Conservation (phyloP, 2,329 filamentous ascomycete species). For the Nothomitra cinnamomea region DNA sequence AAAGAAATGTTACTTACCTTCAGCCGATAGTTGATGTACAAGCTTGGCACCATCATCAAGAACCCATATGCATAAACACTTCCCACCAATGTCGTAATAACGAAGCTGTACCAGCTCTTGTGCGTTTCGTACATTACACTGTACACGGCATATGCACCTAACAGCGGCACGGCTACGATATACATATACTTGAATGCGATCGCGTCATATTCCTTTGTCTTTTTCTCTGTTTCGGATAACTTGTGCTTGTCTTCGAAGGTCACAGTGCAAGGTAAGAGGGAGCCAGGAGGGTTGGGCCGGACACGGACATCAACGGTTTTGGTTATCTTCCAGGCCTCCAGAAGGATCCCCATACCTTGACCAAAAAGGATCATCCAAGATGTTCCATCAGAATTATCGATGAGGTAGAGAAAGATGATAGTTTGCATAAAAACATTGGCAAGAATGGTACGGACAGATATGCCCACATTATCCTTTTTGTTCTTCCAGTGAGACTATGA, state of each 20-base stretch:
- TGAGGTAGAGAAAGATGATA: slow-evolving; percentile 87
- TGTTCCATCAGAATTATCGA: slow-evolving; percentile 95
- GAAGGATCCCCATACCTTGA: slow-evolving; percentile 67
- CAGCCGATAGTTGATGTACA: slow-evolving; percentile 98
- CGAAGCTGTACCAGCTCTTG: slow-evolving; percentile 96
- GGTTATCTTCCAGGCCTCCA: slow-evolving; percentile 89
- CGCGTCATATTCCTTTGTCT: slow-evolving; percentile 96
- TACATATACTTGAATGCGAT: slow-evolving; percentile 98
- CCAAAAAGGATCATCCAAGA: slow-evolving; percentile 97
- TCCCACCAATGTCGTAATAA: slow-evolving; percentile 87
- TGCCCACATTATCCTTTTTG: slow-evolving; percentile 98
- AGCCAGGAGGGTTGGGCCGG: slow-evolving; percentile 50
- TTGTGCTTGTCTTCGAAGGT: slow-evolving; percentile 93
- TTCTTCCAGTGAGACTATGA: slow-evolving; percentile 73
- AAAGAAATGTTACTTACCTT: slow-evolving; percentile 37
- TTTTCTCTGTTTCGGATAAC: slow-evolving; percentile 85
- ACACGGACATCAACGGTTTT: slow-evolving; percentile 83
- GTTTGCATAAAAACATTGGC: slow-evolving; percentile 96
- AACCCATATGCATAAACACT: slow-evolving; percentile 97
- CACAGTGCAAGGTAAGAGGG: slow-evolving; percentile 61
- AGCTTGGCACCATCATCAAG: slow-evolving; percentile 92
- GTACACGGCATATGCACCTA: slow-evolving; percentile 80
- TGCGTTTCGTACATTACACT: slow-evolving; percentile 83
- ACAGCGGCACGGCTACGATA: slow-evolving; percentile 71
- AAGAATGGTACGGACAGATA: slow-evolving; percentile 87